These are phyloP conservation scores for Wickerhamiella sergipiensis DNA, from an alignment of 805 yeast species.

Conservation along the genomic window DNA sequence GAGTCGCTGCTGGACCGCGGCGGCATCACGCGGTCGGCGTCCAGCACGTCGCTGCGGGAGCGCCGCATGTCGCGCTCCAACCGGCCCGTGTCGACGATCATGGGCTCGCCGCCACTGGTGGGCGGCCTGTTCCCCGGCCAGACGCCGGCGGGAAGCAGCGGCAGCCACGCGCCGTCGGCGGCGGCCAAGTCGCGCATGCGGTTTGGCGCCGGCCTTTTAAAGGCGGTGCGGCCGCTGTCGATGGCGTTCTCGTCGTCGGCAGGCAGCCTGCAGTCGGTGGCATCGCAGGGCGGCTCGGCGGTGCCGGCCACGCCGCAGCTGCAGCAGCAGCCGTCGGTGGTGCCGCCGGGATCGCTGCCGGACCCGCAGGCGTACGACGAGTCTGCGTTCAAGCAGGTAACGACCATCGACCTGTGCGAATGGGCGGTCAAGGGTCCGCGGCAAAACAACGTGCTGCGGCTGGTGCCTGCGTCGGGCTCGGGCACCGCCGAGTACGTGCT, in stretches of 20 bases:
- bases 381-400: conserved; percentile 36
- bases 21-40: conserved; percentile 1
- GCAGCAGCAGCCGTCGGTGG: conserved; percentile 21
- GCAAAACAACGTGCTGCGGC: not conserved
- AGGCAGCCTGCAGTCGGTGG: not conserved
- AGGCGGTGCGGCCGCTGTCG: conserved; percentile 29
- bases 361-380: conserved; percentile 28
- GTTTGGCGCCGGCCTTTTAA: conserved; percentile 25
- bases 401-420: conserved; percentile 33
- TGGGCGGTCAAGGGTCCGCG: conserved; percentile 22
- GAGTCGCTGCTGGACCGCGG: conserved; percentile 21
- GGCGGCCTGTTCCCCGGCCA: not conserved
- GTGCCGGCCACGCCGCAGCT: not conserved
- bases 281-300: not conserved
- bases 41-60: conserved; percentile 3
- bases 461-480: not conserved
- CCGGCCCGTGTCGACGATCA: conserved; percentile 5
- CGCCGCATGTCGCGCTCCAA: conserved; percentile 2
- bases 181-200: conserved; percentile 18
- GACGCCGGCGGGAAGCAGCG: not conserved
- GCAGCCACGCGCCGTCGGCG: conserved; percentile 1
- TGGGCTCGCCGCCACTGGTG: not conserved
- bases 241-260: conserved; percentile 21
- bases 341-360: conserved; percentile 47
- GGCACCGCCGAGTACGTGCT: conserved; percentile 27